These are phyloP conservation scores for Cyclotella baltica DNA, from an alignment of 108 stramenopile genomes.

Conservation along the genomic window DNA sequence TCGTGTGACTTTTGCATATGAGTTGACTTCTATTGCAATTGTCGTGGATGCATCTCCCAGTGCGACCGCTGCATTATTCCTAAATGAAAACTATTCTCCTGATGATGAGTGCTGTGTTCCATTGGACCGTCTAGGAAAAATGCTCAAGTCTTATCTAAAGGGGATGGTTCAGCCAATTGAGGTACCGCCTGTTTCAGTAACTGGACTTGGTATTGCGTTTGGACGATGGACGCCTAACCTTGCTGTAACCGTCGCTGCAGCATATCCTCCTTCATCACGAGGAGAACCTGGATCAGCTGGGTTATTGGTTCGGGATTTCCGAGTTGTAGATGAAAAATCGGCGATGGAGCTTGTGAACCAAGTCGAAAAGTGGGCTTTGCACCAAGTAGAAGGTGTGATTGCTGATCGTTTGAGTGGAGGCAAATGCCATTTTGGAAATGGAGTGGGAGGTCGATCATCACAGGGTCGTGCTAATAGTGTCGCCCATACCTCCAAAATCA, in stretches of 20 bases:
- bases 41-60: slow-evolving; percentile 83
- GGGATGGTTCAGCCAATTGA: slow-evolving; percentile 73
- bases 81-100: background rate
- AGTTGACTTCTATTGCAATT: slow-evolving; percentile 83
- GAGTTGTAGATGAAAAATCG: slow-evolving; percentile 61
- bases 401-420: slow-evolving; percentile 63
- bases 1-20: slow-evolving; percentile 78
- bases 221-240: slow-evolving; percentile 69
- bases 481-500: background rate
- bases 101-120: slow-evolving; percentile 54
- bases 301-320: slow-evolving; percentile 78
- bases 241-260: slow-evolving; percentile 81
- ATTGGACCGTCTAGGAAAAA: slow-evolving; percentile 71
- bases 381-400: slow-evolving; percentile 75
- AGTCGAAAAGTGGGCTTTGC: slow-evolving; percentile 74
- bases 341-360: slow-evolving; percentile 57
- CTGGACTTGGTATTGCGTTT: slow-evolving; percentile 44
- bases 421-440: slow-evolving; percentile 30
- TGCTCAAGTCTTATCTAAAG: slow-evolving; percentile 68
- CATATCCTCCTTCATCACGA: slow-evolving; percentile 61
- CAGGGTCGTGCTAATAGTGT: background rate
- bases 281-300: slow-evolving; percentile 60
- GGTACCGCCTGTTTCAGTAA: slow-evolving; percentile 53
- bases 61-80: slow-evolving; percentile 68
- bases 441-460: slow-evolving; percentile 15